Conservation (phyloP, 176 grass and related monocot genomes). For the Eragrostis curvula region DNA sequence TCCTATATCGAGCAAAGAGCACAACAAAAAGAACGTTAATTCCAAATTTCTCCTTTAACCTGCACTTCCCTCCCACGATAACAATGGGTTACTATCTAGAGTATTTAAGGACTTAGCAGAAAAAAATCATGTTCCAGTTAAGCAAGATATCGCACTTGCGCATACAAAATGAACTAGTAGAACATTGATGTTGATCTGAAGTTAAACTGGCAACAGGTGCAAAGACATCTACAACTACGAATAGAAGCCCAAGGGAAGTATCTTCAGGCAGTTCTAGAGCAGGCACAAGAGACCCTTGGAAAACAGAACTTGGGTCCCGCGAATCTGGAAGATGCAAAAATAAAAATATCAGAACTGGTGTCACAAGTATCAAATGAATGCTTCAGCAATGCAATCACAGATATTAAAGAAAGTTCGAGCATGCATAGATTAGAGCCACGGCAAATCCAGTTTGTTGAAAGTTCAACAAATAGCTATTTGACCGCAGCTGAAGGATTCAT, state of each 20-base stretch:
- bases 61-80: neutral
- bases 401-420: slow-evolving; percentile 54
- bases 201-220: slow-evolving; percentile 66
- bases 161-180: slow-evolving; percentile 27
- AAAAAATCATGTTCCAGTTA: slow-evolving; percentile 6
- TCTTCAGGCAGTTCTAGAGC: slow-evolving; percentile 90
- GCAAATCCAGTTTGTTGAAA: slow-evolving; percentile 66
- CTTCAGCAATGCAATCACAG: slow-evolving; percentile 53
- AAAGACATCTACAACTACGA: slow-evolving; percentile 82
- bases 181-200: slow-evolving; percentile 35
- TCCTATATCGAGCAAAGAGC: neutral
- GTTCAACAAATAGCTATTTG: slow-evolving; percentile 64
- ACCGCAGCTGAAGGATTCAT: slow-evolving; percentile 62
- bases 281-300: slow-evolving; percentile 91
- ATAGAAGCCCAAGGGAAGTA: slow-evolving; percentile 97
- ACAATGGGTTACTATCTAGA: slow-evolving; percentile 20
- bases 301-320: slow-evolving; percentile 67
- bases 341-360: slow-evolving; percentile 76
- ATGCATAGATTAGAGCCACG: slow-evolving; percentile 54
- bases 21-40: neutral
- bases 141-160: slow-evolving; percentile 15
- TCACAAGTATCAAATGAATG: slow-evolving; percentile 78
- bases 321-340: slow-evolving; percentile 78
- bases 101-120: slow-evolving; percentile 13
- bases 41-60: neutral